Percentiles rank a stretch among this genome's conserved stretches.
Evolutionary conservation across 1,284 basidiomycete species (phyloP).

Genomic region (Marasmius sp.): DNA sequence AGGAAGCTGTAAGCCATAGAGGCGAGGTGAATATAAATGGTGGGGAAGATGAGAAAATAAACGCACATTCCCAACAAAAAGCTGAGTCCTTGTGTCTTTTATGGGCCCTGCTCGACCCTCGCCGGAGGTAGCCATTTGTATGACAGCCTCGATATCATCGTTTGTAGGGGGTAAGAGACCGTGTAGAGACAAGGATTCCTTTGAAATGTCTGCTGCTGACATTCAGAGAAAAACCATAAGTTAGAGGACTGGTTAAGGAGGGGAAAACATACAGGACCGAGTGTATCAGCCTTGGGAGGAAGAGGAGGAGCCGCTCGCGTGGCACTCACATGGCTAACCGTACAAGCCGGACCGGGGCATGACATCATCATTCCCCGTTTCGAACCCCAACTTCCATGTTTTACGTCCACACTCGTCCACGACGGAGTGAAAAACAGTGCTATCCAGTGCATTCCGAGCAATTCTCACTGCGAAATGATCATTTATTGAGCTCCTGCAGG

Average conservation of each 20-base stretch:
- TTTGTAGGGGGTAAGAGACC: conserved; percentile 44
- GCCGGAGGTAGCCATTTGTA: conserved; percentile 70
- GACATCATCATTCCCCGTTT: not conserved
- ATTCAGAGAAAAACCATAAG: not conserved
- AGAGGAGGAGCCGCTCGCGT: not conserved
- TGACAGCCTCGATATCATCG: conserved; percentile 81
- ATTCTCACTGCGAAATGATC: no score
- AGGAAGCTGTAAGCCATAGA: conserved; percentile 60
- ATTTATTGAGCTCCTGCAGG: no score
- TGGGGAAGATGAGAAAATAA: not conserved
- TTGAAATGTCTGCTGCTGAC: not conserved
- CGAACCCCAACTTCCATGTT: not conserved
- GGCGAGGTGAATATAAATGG: not conserved
- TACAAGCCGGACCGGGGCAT: not conserved
- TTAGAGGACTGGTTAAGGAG: not conserved
- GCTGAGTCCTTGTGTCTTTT: conserved; percentile 85
- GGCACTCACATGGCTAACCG: not conserved
- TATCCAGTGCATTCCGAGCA: no score
- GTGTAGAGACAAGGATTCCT: not conserved
- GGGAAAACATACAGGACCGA: not conserved
- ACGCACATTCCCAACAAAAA: conserved; percentile 87
- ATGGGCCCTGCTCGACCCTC: conserved; percentile 45
- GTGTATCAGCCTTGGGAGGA: not conserved
- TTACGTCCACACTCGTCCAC: no score
- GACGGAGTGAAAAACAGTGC: no score